These are phyloP conservation scores for Xylaria sp. DNA, from an alignment of 2,329 filamentous ascomycete genomes.

Conservation along the genomic window DNA sequence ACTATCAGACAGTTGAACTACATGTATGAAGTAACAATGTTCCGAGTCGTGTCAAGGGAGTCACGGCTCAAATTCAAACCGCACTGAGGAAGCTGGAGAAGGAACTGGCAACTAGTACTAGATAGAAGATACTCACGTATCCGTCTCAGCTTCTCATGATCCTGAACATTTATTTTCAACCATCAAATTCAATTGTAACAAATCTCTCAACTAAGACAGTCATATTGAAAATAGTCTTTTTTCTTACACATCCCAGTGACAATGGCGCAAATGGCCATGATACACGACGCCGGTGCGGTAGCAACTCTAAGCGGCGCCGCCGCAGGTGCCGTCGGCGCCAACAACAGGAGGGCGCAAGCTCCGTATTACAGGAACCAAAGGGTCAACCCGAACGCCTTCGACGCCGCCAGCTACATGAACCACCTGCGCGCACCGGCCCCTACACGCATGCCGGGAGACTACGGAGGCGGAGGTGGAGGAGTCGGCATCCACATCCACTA, in stretches of 20 bases:
- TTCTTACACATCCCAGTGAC: not conserved
- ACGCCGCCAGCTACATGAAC: slow-evolving; percentile 36
- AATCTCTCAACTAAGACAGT: not conserved
- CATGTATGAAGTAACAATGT: not conserved
- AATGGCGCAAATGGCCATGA: not conserved
- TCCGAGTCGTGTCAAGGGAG: not conserved
- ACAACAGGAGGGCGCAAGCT: slow-evolving; percentile 7
- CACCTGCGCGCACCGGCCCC: slow-evolving; percentile 26
- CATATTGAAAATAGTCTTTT: slow-evolving; percentile 13
- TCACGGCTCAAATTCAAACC: not conserved
- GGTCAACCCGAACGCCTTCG: not conserved
- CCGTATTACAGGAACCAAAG: not conserved
- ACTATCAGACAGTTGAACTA: not conserved
- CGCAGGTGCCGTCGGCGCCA: slow-evolving; percentile 20
- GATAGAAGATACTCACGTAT: not conserved
- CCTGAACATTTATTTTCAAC: slow-evolving; percentile 1
- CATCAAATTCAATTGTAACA: not conserved
- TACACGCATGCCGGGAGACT: not conserved
- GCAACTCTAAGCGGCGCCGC: slow-evolving; percentile 12
- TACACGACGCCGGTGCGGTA: slow-evolving; percentile 1
- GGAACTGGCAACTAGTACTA: slow-evolving; percentile 4
- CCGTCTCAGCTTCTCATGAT: not conserved
- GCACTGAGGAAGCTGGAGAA: not conserved
- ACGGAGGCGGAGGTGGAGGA: slow-evolving; percentile 12
- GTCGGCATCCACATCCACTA: slow-evolving; percentile 36